A percentile compares a stretch with the other conserved stretches of the same genome.
Evolutionary conservation across 139 green algal genomes (phyloP).

Genomic region (Coccomyxa sp.): DNA sequence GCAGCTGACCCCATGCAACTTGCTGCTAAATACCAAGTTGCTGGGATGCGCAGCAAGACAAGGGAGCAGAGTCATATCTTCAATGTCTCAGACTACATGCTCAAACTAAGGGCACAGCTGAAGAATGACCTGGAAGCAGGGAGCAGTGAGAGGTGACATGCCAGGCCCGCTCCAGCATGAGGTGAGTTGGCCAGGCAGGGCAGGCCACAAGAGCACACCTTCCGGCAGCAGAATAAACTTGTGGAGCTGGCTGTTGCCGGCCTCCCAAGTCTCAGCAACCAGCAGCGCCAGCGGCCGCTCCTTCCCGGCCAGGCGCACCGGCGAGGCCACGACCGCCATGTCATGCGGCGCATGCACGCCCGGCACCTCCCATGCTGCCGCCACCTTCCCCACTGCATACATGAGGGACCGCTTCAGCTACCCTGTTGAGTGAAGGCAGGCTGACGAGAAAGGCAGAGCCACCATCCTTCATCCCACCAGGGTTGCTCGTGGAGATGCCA

Average conservation of each 20-base stretch:
- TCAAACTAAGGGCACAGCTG: background rate
- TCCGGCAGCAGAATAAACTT: constrained; percentile 52
- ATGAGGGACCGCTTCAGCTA: too few relatives aligned
- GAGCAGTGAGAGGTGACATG: background rate
- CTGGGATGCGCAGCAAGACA: too few relatives aligned
- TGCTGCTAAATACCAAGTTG: too few relatives aligned
- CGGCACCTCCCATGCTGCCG: constrained; percentile 15
- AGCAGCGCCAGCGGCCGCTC: constrained; percentile 63
- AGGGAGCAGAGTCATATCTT: too few relatives aligned
- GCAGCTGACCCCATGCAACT: background rate
- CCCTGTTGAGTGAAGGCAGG: too few relatives aligned
- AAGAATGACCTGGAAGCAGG: background rate
- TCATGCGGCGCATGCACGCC: constrained; percentile 53
- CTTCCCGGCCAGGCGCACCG: constrained; percentile 39
- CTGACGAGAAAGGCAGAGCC: too few relatives aligned
- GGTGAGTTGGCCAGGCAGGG: background rate
- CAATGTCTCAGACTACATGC: background rate
- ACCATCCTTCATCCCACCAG: too few relatives aligned
- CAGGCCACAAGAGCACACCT: constrained; percentile 1
- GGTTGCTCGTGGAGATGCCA: too few relatives aligned
- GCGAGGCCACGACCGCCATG: constrained; percentile 52
- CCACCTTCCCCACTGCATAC: background rate
- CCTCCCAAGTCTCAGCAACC: constrained; percentile 37
- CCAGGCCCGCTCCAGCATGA: background rate
- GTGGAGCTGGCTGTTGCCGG: constrained; percentile 36